These are phyloP conservation scores for Flaveria bidentis DNA, from an alignment of 129 eudicot species.

Conservation along the genomic window DNA sequence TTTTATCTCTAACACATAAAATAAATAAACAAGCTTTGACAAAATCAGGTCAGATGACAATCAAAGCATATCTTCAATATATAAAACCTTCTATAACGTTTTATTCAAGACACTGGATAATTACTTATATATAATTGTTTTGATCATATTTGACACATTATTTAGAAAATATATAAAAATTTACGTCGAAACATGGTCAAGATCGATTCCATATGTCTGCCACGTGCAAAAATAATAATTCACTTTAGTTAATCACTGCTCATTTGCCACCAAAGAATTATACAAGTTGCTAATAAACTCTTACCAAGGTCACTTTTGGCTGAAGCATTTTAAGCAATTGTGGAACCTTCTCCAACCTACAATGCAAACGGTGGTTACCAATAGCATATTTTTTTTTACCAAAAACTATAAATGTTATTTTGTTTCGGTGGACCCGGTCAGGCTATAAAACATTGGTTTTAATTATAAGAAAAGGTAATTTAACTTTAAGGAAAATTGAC, in stretches of 20 bases:
- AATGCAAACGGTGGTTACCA: conserved; percentile 27
- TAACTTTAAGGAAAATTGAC: background rate
- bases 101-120: background rate
- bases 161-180: background rate
- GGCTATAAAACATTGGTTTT: background rate
- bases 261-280: background rate
- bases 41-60: background rate
- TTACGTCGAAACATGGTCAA: background rate
- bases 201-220: no score
- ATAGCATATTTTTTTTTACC: background rate
- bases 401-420: background rate
- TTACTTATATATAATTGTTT: background rate
- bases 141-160: background rate
- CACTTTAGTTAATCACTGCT: no score
- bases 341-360: conserved; percentile 59
- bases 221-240: background rate
- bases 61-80: background rate
- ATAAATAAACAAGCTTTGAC: background rate
- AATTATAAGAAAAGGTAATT: background rate
- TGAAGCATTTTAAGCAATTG: conserved; percentile 66
- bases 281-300: background rate
- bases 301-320: conserved; percentile 72
- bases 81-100: background rate
- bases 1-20: background rate
- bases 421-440: no score